These are phyloP conservation scores for Prunus salicina DNA, from an alignment of 306 rosid species.

Conservation along the genomic window DNA sequence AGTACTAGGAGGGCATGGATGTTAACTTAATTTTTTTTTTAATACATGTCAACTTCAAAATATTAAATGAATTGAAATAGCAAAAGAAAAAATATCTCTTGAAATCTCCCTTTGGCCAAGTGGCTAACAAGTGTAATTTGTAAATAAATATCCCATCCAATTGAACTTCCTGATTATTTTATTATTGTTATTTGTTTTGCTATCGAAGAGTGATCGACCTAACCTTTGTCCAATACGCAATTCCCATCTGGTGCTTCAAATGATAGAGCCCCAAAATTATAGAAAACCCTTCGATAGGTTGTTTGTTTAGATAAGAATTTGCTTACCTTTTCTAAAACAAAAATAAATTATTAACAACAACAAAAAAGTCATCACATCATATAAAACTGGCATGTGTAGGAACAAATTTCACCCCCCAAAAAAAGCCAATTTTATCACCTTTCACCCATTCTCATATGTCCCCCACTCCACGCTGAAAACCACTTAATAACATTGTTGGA, in stretches of 20 bases:
- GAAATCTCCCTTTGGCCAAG: too few species aligned
- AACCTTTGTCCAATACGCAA: conserved; percentile 1
- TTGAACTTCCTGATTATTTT: too few species aligned
- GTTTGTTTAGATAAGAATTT: not conserved
- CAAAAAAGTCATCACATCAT: not conserved
- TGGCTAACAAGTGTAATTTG: too few species aligned
- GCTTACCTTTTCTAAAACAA: not conserved
- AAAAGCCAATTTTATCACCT: not conserved
- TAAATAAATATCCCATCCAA: too few species aligned
- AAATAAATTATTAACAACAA: not conserved
- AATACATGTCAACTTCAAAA: too few species aligned
- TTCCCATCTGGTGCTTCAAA: not conserved
- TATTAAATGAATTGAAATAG: too few species aligned
- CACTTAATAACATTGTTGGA: not conserved
- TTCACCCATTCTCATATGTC: not conserved
- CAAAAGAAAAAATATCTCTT: too few species aligned
- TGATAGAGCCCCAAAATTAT: not conserved
- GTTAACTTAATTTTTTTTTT: too few species aligned
- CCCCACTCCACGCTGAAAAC: not conserved
- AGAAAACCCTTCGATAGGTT: not conserved
- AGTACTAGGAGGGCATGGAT: too few species aligned
- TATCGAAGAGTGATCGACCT: not conserved
- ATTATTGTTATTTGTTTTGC: not conserved
- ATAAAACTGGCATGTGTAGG: not conserved
- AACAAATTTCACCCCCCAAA: not conserved